Evolutionary conservation across 345 rosid genomes (phyloP).

Genomic region (Salix dunnii): DNA sequence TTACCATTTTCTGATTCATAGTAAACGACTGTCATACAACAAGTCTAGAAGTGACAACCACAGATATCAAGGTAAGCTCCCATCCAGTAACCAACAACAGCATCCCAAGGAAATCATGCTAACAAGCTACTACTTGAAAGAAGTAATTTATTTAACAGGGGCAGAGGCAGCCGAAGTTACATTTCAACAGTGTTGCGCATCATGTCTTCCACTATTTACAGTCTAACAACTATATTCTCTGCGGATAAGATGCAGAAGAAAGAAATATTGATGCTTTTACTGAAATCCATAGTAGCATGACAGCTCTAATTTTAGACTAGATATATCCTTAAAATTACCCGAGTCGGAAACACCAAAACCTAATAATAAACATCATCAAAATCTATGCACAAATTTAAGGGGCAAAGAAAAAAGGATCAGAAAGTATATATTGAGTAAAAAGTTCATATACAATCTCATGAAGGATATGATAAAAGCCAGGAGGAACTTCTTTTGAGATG

Average conservation of each 20-base stretch:
- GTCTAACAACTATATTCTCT: background rate
- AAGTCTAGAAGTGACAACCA: background rate
- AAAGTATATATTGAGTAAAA: slow-evolving; percentile 8
- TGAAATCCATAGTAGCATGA: slow-evolving; percentile 6
- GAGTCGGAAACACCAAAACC: slow-evolving; percentile 27
- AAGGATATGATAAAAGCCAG: slow-evolving; percentile 1
- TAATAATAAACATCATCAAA: slow-evolving; percentile 5
- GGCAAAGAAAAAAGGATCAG: background rate
- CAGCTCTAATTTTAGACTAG: slow-evolving; percentile 4
- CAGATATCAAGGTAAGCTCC: background rate
- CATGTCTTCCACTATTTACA: slow-evolving; percentile 7
- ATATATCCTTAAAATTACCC: slow-evolving; percentile 10
- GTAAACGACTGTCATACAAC: background rate
- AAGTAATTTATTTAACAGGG: background rate
- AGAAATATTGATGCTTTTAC: background rate
- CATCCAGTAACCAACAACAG: background rate
- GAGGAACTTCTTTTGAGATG: slow-evolving; percentile 11
- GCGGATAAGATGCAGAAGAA: background rate
- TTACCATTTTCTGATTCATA: background rate
- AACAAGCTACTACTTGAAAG: background rate
- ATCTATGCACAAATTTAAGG: slow-evolving; percentile 17
- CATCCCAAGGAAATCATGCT: background rate
- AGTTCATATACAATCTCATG: slow-evolving; percentile 18
- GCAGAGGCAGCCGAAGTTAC: background rate
- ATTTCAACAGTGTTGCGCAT: slow-evolving; percentile 9